Evolutionary conservation across 495 filamentous ascomycete genomes (phyloP), one percentile per base, ranked within the genome.

Genomic region (Extremus antarcticus): DNA sequence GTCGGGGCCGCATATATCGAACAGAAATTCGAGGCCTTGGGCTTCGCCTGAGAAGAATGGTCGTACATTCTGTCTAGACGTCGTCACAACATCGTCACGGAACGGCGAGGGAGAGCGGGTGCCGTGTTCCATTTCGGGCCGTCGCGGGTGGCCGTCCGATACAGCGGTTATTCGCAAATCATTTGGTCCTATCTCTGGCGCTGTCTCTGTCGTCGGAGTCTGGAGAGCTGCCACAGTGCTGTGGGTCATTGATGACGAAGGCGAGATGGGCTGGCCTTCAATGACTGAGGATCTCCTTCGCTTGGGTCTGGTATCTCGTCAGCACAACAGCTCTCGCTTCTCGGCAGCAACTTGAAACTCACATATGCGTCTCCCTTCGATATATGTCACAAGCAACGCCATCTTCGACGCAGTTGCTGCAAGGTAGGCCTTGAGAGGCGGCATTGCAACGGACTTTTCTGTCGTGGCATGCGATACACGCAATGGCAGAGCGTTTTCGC

Each of bases 401-500:
- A 45, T 45, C 41, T 17, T 45, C 41, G 19, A 45, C 41, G 41
- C 41, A 45, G 41, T 45, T 45, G 41, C 41, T 45, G 41, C 41
- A 45, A 7, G 41, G 41, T 17, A 45, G n/a, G 19, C 41, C 41
- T 21, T 45, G 41, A 7, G 41, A 45, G 41, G 41, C 41, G 7
- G 19, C 16, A 21, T 45, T 45, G 41, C 41, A 45, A 3, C 41
- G 41, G 19, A 45, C 41, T 21, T 45, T 45, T 7, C 41, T 7
- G n/a, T 45, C 41, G 17, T 45, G 41, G 41, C 41, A 45, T 4
- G 41, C 15, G n/a, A 45, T 45, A 45, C 41, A 45, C 17, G 16
- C 41, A 45, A 45, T 45, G n/a, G 41, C 41, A 8, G 41, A 45
- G 41, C 41, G 41, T 45, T 45, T 45, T n/a, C 41, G 15, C 19